Evolutionary conservation across 306 rosid genomes (phyloP).

Genomic region (Lathyrus aphaca): DNA sequence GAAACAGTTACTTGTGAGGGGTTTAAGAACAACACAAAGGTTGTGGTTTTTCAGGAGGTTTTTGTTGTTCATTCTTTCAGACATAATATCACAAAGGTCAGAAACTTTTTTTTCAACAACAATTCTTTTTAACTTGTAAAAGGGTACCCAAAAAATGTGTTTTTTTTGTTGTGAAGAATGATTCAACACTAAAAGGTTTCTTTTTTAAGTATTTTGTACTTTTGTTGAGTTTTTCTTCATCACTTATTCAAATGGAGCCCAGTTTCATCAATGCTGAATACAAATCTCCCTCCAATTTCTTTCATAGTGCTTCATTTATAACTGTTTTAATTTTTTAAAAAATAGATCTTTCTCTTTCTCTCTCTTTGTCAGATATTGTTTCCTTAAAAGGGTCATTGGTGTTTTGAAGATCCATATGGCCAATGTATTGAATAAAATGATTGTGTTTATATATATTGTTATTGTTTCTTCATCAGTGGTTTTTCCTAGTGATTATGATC

Average conservation of each 20-base stretch:
- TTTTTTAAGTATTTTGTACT: constrained; percentile 14
- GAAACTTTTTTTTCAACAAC: constrained; percentile 2
- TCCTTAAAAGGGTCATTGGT: constrained; percentile 40
- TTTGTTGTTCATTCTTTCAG: constrained; percentile 48
- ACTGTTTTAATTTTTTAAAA: too few species aligned
- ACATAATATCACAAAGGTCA: constrained; percentile 49
- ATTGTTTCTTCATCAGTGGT: constrained; percentile 3
- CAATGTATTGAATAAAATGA: neutral
- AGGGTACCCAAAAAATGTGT: neutral
- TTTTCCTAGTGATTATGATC: neutral
- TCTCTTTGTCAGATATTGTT: constrained; percentile 37
- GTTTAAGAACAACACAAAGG: constrained; percentile 55
- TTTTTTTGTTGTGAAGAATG: neutral
- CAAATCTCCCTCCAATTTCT: constrained; percentile 20
- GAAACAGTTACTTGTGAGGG: constrained; percentile 49
- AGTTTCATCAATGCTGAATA: constrained; percentile 19
- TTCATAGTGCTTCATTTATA: constrained; percentile 11
- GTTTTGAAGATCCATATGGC: constrained; percentile 41
- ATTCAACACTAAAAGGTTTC: constrained; percentile 29
- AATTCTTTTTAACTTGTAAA: neutral
- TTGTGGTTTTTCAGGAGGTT: constrained; percentile 56
- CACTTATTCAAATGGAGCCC: constrained; percentile 14
- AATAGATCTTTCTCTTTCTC: too few species aligned
- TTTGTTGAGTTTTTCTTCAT: neutral
- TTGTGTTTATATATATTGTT: neutral